Evolutionary conservation across 441 rosid species (phyloP), one percentile per base, ranked within the genome.

Genomic region (Codiaeum variegatum): DNA sequence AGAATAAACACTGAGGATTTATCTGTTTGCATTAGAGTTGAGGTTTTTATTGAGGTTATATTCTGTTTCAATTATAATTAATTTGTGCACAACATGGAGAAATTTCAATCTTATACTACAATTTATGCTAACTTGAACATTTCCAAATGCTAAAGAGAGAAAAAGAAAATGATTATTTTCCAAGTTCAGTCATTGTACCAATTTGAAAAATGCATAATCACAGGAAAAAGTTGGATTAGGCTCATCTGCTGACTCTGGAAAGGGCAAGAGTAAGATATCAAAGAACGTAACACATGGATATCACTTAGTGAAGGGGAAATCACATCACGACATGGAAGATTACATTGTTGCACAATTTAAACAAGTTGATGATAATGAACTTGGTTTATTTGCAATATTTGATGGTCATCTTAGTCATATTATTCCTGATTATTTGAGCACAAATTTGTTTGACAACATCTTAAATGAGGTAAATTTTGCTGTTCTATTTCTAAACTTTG

Each of bases 371-470:
- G 90, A 85, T 52, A 80, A 83, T 46, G 98, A 94, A 79, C 95
- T 94, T 56, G 97, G 98, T 19, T 81, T 94, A n/a, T 94, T 94
- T 71, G 98, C 97, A 2, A 94, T 91, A 79, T 91, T 84, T 66
- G 98, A 91, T 59, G 98, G 98, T 49, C 98, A 94, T 77, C 77
- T 91, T 18, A 89, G 98, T 86, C 89, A 88, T 51, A 79, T 81
- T 44, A 83, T 91, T 64, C 98, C 97, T 15, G 91, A 88, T 81
- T 94, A 88, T 78, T 77, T 94, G 73, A 81, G 82, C 42, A 42
- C 85, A 0, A 87, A 94, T 85, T 85, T 94, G 82, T 91, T 94
- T 59, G 88, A 90, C 44, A 91, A 85, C 67, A 94, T 94, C 76
- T 79, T 94, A 69, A 87, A 87, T 13, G 95, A 93, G 98, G 96